A percentile compares a stretch with the other conserved stretches of the same genome.
Evolutionary conservation across 2,329 filamentous ascomycete species (phyloP).

Genomic region (Coniella vitis): DNA sequence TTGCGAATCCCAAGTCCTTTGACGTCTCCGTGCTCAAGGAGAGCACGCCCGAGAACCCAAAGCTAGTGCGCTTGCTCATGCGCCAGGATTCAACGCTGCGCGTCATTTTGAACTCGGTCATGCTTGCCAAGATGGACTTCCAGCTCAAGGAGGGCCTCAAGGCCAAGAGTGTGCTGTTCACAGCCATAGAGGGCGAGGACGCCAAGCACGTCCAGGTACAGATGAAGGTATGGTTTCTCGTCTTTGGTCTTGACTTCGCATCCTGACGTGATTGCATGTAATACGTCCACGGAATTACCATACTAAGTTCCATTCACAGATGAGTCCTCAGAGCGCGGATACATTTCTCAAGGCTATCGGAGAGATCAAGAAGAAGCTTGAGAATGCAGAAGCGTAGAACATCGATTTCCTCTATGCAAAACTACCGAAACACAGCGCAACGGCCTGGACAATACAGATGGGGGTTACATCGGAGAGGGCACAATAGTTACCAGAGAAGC

Average conservation of each 20-base stretch:
- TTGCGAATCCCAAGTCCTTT: conserved; percentile 45
- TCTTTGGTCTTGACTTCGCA: neutral
- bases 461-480: too few relatives aligned
- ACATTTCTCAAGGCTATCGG: conserved; percentile 43
- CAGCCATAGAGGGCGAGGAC: conserved; percentile 51
- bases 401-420: neutral
- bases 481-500: too few relatives aligned
- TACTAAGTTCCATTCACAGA: conserved; percentile 28
- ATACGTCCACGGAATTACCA: too few relatives aligned
- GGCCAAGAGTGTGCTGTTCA: conserved; percentile 61
- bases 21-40: conserved; percentile 46
- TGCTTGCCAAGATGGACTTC: conserved; percentile 74
- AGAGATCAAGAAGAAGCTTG: conserved; percentile 44
- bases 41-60: conserved; percentile 27
- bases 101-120: conserved; percentile 76
- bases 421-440: too few relatives aligned
- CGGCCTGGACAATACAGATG: too few relatives aligned
- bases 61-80: conserved; percentile 72
- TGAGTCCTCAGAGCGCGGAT: conserved; percentile 48
- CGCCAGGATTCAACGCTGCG: conserved; percentile 84
- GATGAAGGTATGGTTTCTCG: conserved; percentile 45
- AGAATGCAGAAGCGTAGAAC: neutral
- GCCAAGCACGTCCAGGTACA: conserved; percentile 52
- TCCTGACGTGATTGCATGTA: neutral
- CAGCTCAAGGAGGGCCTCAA: conserved; percentile 70